These are phyloP conservation scores for Chalciporus piperatus DNA, from an alignment of 768 basidiomycete genomes.

Conservation along the genomic window DNA sequence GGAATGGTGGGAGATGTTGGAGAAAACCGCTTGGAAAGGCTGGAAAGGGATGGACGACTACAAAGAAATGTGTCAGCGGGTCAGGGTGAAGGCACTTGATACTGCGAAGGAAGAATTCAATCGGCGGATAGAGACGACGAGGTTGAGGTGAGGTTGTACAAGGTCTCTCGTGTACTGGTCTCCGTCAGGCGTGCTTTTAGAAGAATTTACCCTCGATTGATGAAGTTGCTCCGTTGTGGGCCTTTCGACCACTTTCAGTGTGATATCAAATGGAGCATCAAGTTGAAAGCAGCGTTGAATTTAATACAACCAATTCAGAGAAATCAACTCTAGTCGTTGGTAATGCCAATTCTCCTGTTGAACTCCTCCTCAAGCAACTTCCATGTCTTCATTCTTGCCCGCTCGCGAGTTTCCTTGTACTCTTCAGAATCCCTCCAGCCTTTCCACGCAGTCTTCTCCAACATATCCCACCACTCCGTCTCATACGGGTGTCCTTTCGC, in stretches of 20 bases:
- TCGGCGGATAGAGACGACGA: neutral
- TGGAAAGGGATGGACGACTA: conserved; percentile 20
- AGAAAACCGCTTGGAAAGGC: conserved; percentile 39
- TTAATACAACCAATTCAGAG: neutral
- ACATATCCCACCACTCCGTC: conserved; percentile 41
- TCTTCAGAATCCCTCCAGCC: conserved; percentile 21
- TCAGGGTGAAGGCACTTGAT: neutral
- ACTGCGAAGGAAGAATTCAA: neutral
- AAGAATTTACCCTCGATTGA: too few species aligned
- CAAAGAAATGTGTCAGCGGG: conserved; percentile 4
- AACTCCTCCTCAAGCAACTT: neutral
- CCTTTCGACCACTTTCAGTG: too few species aligned
- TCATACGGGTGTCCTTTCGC: conserved; percentile 46
- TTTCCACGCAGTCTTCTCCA: conserved; percentile 41
- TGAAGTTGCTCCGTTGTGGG: too few species aligned
- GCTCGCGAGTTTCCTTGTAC: conserved; percentile 12
- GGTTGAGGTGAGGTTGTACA: neutral
- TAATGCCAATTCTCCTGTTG: neutral
- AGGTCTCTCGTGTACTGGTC: too few species aligned
- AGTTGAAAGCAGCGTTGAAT: neutral
- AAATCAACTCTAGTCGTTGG: neutral
- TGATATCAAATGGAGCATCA: too few species aligned
- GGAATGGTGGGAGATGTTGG: conserved; percentile 44
- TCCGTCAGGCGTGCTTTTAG: too few species aligned
- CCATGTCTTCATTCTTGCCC: neutral